Base-by-base conservation (phyloP, 78 protist species). In the Dictyostelium firmibasis region DNA sequence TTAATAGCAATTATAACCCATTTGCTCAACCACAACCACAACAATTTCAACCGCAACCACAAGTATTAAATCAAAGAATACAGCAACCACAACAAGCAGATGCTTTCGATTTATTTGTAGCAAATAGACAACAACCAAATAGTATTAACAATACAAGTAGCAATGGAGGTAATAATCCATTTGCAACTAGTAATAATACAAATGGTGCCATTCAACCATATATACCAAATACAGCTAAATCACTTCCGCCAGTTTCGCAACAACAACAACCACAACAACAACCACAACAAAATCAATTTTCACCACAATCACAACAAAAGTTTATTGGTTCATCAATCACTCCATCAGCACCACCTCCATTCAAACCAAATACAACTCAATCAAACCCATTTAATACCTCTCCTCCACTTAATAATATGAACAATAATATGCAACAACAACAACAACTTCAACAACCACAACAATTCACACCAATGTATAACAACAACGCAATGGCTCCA, bases 381-480 rank as follows among this genome's bases (percentile, higher is more conserved):
- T 79, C 44, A 44, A 76, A 76, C 10, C 83, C 57, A 76, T 76
- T 76, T 5, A 76, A 38, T n/a, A 8, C 47, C 0, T 20, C 38
- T 8, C 81, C 81, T 8, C 81, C 81, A 18, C 31, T 74, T 6
- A 33, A 33, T 35, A 74, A 74, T 18, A 74, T 33, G n/a, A 74
- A 27, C 33, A 67, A 27, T 27, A 67, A 16, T 35, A 74, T 74
- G 83, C 83, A 77, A 77, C 83, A 43, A 25, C 83, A 76, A 76
- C 83, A 23, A 29, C 81, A 50, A n/a, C n/a, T n/a, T n/a, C 83
- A 77, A 77, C 83, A 43, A 25, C 83, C 38, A 76, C 83, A 23
- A 29, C 35, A 60, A 72, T 72, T 33, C 16, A 33, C 43, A 5
- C 79, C 79, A 72, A 72, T 72, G 79, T 33, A 72, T 72, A 72